Base-by-base conservation (phyloP, 2,329 filamentous ascomycete species). In the Rhinocladiella similis region DNA sequence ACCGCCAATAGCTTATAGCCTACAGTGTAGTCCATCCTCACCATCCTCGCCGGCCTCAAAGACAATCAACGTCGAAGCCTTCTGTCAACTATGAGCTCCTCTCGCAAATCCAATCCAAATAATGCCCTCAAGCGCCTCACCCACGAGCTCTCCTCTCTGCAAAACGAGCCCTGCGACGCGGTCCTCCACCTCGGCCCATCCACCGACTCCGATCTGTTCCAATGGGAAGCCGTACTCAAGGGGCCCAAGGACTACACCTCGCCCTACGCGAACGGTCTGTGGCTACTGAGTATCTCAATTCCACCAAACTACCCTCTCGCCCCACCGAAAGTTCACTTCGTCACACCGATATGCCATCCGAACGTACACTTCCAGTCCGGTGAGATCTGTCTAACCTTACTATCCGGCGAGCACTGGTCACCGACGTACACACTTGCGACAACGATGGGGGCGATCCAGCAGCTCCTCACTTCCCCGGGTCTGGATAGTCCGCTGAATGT, bases 381-480 rank as follows among this genome's bases (percentile, higher is more conserved):
- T 65, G 92, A 97, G 74, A 94, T 99, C 69, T 99, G 94, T 72
- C 84, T 97, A 25, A 94, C 97, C 69, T 81, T 97, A 60, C 80
- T 99, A 49, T 85, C 83, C 58, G 78, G 76, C 0, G 74, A 78
- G 68, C 82, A 87, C 16, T 97, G 93, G 93, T 88, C 89, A 57
- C 90, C 92, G 1, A 86, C 90, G 16, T 94, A 96, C 73, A 92
- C 87, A 39, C 81, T 97, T 3, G 72, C 70, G 13, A 69, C 67
- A n/a, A 77, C 74, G 2, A 65, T 79, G 50, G 72, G 72, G 7
- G 76, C 77, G 3, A 72, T 80, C 22, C 76, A 79, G 53, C 73
- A 76, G 66, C 65, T 80, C 54, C 66, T 80, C 48, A 75, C 68
- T 9, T 72, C 77, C 52, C 76, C 77, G 22, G 67, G 71, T 14